These are phyloP conservation scores for Suillus spraguei DNA, from an alignment of 768 basidiomycete genomes.

Conservation along the genomic window DNA sequence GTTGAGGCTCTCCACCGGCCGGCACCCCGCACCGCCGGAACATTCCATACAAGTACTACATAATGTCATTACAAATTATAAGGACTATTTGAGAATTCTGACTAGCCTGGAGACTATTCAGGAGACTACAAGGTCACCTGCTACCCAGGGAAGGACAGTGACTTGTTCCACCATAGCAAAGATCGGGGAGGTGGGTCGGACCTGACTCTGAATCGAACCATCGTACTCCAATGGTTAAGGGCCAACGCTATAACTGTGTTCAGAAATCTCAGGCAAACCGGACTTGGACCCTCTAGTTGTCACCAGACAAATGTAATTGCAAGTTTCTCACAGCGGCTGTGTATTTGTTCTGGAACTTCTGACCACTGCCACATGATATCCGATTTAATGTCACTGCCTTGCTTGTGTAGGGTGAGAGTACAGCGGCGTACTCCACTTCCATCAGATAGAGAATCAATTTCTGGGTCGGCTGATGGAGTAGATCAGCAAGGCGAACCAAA, in stretches of 20 bases:
- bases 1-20: too few species aligned
- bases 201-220: background rate
- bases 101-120: background rate
- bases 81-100: background rate
- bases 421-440: background rate
- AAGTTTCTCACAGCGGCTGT: background rate
- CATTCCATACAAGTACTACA: background rate
- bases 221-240: background rate
- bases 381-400: slow-evolving; percentile 6
- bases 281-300: background rate
- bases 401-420: slow-evolving; percentile 20
- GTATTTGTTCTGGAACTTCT: slow-evolving; percentile 5
- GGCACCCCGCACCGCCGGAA: background rate
- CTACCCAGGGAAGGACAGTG: background rate
- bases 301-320: slow-evolving; percentile 8
- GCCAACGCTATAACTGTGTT: background rate
- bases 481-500: slow-evolving; percentile 7
- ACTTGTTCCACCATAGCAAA: background rate
- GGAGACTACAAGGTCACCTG: background rate
- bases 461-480: slow-evolving; percentile 17
- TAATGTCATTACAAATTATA: background rate
- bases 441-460: background rate
- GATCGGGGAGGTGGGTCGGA: background rate
- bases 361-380: slow-evolving; percentile 14
- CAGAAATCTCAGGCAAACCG: background rate